Conservation (phyloP, 306 rosid species). For the Nissolia schottii region DNA sequence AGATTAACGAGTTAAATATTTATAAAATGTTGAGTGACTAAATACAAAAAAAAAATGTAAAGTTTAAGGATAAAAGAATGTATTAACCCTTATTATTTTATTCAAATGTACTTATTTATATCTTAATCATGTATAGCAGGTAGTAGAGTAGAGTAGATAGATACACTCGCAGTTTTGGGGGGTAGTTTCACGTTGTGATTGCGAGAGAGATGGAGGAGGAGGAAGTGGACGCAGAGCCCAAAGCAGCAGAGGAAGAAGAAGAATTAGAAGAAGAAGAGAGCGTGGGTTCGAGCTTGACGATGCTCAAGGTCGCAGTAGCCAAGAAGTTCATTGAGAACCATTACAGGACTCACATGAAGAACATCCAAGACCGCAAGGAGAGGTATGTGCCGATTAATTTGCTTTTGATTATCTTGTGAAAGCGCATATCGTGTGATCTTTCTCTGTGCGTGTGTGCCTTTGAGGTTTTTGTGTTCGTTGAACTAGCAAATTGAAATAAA, state of each 20-base stretch:
- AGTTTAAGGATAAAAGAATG: no score
- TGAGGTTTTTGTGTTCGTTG: background rate
- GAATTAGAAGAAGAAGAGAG: slow-evolving; percentile 44
- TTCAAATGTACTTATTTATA: no score
- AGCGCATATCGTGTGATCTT: background rate
- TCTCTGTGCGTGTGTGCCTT: background rate
- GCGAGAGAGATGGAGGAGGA: background rate
- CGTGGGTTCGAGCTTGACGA: slow-evolving; percentile 81
- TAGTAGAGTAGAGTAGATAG: background rate
- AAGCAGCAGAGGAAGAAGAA: background rate
- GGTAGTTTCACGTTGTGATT: background rate
- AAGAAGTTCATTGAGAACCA: slow-evolving; percentile 96
- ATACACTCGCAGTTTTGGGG: background rate
- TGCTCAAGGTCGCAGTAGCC: slow-evolving; percentile 98
- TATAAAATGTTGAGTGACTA: no score
- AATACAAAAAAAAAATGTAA: no score
- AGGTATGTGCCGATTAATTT: slow-evolving; percentile 36
- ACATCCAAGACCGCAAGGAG: slow-evolving; percentile 90
- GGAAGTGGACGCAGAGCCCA: background rate
- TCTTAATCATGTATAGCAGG: no score
- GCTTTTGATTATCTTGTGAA: background rate
- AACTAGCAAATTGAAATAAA: background rate
- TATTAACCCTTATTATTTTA: no score
- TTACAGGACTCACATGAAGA: slow-evolving; percentile 94
- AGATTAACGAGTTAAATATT: no score